Evolutionary conservation across 805 yeast species (phyloP).

Genomic region (Kuraishia piskuri): DNA sequence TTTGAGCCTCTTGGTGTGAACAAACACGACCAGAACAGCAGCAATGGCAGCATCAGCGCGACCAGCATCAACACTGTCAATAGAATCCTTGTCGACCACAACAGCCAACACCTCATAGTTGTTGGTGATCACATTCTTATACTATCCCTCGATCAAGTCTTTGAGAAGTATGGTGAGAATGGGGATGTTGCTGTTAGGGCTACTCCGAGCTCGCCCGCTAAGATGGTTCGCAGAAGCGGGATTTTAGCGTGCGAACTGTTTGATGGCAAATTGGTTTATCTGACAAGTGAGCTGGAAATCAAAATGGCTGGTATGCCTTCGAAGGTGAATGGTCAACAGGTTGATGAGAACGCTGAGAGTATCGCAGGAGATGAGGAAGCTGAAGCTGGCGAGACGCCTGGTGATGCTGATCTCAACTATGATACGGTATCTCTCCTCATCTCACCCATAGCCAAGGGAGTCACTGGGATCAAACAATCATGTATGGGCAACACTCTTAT

Average conservation of each 20-base stretch:
- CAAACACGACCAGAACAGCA: too few relatives aligned
- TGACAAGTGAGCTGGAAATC: constrained; percentile 30
- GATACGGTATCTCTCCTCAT: constrained; percentile 17
- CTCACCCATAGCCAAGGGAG: constrained; percentile 26
- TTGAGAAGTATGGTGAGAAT: background rate
- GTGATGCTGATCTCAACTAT: too few relatives aligned
- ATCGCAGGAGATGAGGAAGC: background rate
- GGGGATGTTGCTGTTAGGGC: constrained; percentile 9
- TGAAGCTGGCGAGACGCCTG: background rate
- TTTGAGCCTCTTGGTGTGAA: background rate
- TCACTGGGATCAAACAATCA: constrained; percentile 30
- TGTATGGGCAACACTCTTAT: constrained; percentile 22
- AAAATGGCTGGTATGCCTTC: constrained; percentile 16
- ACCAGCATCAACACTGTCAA: background rate
- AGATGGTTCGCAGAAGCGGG: constrained; percentile 18
- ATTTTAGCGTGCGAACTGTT: constrained; percentile 23
- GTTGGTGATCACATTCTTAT: background rate
- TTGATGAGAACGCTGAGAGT: too few relatives aligned
- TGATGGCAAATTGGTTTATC: constrained; percentile 20
- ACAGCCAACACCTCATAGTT: background rate
- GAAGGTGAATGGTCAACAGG: too few relatives aligned
- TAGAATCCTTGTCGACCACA: background rate
- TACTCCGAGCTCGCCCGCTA: constrained; percentile 19
- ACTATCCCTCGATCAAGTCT: background rate
- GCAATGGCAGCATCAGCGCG: background rate